Evolutionary conservation across 2,329 filamentous ascomycete species (phyloP).

Genomic region (Cladosporium sp.): DNA sequence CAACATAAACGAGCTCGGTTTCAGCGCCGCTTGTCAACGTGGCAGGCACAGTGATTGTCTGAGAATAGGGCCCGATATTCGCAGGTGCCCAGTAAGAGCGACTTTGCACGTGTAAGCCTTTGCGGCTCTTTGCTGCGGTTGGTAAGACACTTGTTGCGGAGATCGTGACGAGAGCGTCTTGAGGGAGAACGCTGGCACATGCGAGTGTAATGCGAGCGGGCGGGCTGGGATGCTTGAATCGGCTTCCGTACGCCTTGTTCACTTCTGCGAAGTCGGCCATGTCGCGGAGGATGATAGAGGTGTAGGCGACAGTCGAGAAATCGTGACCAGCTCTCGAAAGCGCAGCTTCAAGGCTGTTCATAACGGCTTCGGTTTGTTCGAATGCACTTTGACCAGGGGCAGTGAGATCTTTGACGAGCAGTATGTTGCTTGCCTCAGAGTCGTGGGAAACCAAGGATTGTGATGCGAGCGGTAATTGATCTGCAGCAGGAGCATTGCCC

Average conservation of each 20-base stretch:
- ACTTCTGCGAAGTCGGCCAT: conserved; percentile 76
- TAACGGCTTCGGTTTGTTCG: conserved; percentile 39
- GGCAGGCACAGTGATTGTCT: conserved; percentile 62
- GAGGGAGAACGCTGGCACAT: conserved; percentile 63
- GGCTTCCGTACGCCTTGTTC: conserved; percentile 69
- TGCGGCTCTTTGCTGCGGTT: conserved; percentile 23
- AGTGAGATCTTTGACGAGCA: conserved; percentile 31
- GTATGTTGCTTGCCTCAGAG: conserved; percentile 9
- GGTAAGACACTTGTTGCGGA: conserved; percentile 45
- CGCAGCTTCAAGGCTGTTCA: conserved; percentile 30
- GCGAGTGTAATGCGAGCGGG: conserved; percentile 81
- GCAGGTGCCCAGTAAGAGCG: conserved; percentile 96
- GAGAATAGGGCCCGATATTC: conserved; percentile 96
- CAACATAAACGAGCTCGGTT: conserved; percentile 57
- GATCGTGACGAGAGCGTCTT: conserved; percentile 57
- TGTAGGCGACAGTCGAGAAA: conserved; percentile 34
- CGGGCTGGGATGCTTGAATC: conserved; percentile 76
- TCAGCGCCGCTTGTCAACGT: conserved; percentile 18
- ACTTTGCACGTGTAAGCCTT: conserved; percentile 81
- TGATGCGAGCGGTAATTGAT: neutral
- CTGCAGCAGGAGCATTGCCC: neutral
- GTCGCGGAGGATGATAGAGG: conserved; percentile 65
- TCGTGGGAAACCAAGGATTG: neutral
- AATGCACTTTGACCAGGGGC: conserved; percentile 34
- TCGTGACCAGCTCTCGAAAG: conserved; percentile 28